Evolutionary conservation across 169 alveolate genomes (phyloP).

Genomic region (Plasmodium coatneyi): DNA sequence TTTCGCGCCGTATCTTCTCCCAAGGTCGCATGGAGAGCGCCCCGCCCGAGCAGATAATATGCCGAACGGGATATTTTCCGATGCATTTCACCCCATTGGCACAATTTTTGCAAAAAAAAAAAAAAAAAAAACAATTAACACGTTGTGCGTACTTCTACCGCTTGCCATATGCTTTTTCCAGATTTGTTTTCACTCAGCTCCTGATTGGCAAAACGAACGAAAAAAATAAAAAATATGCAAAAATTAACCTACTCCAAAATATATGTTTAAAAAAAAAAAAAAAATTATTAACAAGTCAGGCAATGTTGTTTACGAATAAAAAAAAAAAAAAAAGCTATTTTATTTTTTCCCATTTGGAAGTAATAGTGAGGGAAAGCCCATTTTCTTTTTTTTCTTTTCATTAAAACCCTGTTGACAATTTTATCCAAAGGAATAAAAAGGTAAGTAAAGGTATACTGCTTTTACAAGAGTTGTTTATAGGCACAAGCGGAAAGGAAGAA

Average conservation of each 20-base stretch:
- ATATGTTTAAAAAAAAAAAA: background rate
- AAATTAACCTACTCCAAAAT: background rate
- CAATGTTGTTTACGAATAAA: background rate
- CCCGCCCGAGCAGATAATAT: background rate
- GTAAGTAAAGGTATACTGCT: background rate
- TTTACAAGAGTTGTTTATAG: background rate
- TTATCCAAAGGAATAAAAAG: background rate
- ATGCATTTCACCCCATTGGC: background rate
- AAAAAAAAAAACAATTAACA: background rate
- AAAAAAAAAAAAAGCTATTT: background rate
- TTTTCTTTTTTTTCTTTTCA: conserved; percentile 15
- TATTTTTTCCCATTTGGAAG: background rate
- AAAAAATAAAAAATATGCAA: background rate
- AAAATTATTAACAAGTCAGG: background rate
- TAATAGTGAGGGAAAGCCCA: background rate
- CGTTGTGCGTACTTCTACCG: background rate
- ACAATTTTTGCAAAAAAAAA: background rate
- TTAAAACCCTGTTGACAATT: background rate
- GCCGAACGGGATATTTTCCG: background rate
- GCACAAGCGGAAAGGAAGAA: background rate
- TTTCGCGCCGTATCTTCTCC: background rate
- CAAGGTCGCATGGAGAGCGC: background rate
- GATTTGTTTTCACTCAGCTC: background rate
- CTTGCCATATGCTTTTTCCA: background rate
- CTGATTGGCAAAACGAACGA: background rate